phyloP scores from a whole-genome alignment of 768 basidiomycete genomes.

The Kwoniella dendrophila region DNA sequence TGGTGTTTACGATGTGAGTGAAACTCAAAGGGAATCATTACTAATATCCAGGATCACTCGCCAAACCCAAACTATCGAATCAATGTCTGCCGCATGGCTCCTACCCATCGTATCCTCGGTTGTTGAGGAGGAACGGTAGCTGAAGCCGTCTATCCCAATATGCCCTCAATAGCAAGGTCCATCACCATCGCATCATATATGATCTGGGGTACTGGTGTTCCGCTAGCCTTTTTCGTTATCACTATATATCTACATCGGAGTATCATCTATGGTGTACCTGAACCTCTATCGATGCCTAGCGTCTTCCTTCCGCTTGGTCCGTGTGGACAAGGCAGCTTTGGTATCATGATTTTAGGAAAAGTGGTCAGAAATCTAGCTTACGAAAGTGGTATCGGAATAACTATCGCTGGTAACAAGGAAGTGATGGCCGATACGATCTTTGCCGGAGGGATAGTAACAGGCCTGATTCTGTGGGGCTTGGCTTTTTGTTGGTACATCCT shows the following conservation, averaged over 20 bases:
- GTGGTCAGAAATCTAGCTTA: constrained; percentile 36
- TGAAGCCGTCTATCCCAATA: constrained; percentile 60
- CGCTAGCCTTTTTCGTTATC: constrained; percentile 68
- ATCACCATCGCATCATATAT: constrained; percentile 64
- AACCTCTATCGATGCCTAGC: constrained; percentile 41
- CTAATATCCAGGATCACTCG: constrained; percentile 60
- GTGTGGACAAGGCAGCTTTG: constrained; percentile 65
- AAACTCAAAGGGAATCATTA: neutral
- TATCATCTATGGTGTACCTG: constrained; percentile 56
- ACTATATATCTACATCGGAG: constrained; percentile 67
- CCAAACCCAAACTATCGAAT: constrained; percentile 64
- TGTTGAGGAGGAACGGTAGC: constrained; percentile 70
- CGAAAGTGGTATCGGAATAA: constrained; percentile 14
- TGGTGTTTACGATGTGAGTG: constrained; percentile 69
- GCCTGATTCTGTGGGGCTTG: constrained; percentile 53
- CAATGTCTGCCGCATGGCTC: constrained; percentile 69
- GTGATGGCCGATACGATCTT: constrained; percentile 38
- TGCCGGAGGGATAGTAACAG: constrained; percentile 36
- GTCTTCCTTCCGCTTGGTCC: constrained; percentile 76
- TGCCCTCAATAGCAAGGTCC: constrained; percentile 61
- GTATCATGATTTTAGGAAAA: constrained; percentile 45
- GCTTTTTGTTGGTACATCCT: constrained; percentile 50
- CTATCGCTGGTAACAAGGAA: constrained; percentile 9
- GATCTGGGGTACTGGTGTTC: constrained; percentile 61
- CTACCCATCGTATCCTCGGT: constrained; percentile 75